These are phyloP conservation scores for Dentipellis sp. DNA, from an alignment of 768 basidiomycete species.

Conservation along the genomic window DNA sequence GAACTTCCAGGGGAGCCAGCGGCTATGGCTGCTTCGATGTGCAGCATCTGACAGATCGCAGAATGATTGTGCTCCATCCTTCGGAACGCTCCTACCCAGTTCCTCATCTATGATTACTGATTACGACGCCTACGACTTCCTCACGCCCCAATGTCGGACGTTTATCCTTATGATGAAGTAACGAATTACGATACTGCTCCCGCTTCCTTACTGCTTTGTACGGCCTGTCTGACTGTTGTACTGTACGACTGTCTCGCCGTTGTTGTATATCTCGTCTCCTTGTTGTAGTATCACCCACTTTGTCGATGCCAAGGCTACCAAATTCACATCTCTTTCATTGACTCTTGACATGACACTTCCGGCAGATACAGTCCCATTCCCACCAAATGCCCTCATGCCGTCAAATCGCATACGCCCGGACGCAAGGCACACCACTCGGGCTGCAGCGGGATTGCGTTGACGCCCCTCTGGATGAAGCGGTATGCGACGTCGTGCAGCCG, in stretches of 20 bases:
- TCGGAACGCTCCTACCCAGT: conserved; percentile 6
- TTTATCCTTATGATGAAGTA: too few species aligned
- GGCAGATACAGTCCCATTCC: background rate
- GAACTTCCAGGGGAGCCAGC: conserved; percentile 17
- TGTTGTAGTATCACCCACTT: too few species aligned
- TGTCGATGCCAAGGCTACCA: too few species aligned
- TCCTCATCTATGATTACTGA: background rate
- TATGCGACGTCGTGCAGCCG: conserved; percentile 45
- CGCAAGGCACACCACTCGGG: conserved; percentile 34
- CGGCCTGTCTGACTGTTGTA: too few species aligned
- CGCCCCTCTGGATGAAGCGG: conserved; percentile 25
- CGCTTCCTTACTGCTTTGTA: too few species aligned
- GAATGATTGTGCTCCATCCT: conserved; percentile 35
- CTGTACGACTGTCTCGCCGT: too few species aligned
- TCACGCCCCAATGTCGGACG: too few species aligned
- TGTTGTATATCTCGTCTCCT: too few species aligned
- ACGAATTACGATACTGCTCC: too few species aligned
- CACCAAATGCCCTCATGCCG: background rate
- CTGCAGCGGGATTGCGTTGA: conserved; percentile 26
- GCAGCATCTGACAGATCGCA: conserved; percentile 38
- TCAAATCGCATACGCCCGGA: conserved; percentile 20
- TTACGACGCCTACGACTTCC: background rate
- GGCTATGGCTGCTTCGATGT: conserved; percentile 47
- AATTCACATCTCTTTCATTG: too few species aligned
- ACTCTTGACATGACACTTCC: background rate